Evolutionary conservation across 1,284 basidiomycete species (phyloP), one percentile per base, ranked within the genome.

Genomic region (Tylopilus orsonianus): DNA sequence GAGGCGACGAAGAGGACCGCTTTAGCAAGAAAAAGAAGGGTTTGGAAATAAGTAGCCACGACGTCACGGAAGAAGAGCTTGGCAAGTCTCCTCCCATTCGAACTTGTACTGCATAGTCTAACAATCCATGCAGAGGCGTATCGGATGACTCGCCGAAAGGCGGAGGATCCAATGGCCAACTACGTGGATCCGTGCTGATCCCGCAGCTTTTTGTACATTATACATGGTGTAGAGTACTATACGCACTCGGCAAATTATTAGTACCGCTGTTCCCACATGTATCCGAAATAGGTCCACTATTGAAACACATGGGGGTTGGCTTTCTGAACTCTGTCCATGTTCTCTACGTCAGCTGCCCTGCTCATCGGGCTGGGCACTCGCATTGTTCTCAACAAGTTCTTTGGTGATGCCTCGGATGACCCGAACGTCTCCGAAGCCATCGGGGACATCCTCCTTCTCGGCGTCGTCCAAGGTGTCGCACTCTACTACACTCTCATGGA

Each of bases 21-120:
- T 73, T 69, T 49, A 79, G 75, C 43, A 86, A 86, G 69, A 83
- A 81, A 64, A 74, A 69, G 60, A 85, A 78, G 65, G 74, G 70
- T 2, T 52, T 69, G 26, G 73, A 70, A 50, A 67, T 70, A 23
- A 68, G 74, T 46, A 79, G 71, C 57, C 79, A 78, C 60, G 91
- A 94, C 40, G 90, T 97, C 22, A 88, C 91, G 2, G 93, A 97
- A 69, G 94, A 95, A 66, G 86, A 97, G 64, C 80, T 97, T 51
- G 93, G 90, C 90, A 64, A 54, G 89, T 44, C 29, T 66, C 27
- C 34, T 48, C 29, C 66, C 29, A 35, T 46, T 48, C 42, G 22
- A 36, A 44, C 41, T 50, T 14, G 41, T 32, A 6, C 34, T 13
- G 10, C 41, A 33, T 8, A 30, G 20, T 33, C 35, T 52, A 24